phyloP scores from a whole-genome alignment of 148 eudicot genomes.

The Suaeda aralocaspica region DNA sequence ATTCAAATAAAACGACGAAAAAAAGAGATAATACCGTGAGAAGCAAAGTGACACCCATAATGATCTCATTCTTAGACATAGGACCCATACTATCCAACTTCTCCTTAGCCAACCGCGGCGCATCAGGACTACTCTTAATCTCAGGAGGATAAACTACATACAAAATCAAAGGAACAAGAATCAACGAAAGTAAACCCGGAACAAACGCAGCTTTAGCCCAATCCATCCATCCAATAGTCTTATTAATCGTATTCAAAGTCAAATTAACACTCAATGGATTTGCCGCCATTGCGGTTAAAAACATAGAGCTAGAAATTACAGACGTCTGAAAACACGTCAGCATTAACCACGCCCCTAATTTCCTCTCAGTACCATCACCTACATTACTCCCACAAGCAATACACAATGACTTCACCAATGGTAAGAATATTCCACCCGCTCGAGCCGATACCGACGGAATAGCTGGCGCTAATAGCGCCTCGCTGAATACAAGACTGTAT shows the following conservation, averaged over 20 bases:
- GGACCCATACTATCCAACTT: conserved; percentile 84
- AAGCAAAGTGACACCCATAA: conserved; percentile 78
- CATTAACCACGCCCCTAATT: conserved; percentile 86
- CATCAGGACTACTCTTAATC: conserved; percentile 94
- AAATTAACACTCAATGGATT: conserved; percentile 84
- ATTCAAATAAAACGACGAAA: not conserved
- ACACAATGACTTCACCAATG: conserved; percentile 70
- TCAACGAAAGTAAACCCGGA: conserved; percentile 83
- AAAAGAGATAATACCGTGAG: conserved; percentile 61
- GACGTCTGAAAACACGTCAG: conserved; percentile 90
- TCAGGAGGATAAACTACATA: conserved; percentile 78
- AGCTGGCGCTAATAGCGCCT: conserved; percentile 87
- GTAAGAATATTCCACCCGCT: conserved; percentile 87
- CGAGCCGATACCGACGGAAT: conserved; percentile 91
- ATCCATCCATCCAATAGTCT: conserved; percentile 93
- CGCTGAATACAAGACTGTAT: conserved; percentile 75
- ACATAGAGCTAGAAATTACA: conserved; percentile 81
- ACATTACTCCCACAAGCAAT: conserved; percentile 84
- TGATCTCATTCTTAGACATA: conserved; percentile 77
- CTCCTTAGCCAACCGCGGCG: conserved; percentile 81
- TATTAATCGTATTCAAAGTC: conserved; percentile 51
- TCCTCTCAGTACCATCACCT: conserved; percentile 84
- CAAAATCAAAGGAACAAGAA: conserved; percentile 76
- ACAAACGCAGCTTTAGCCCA: conserved; percentile 99
- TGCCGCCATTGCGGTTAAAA: conserved; percentile 93